phyloP scores from a whole-genome alignment of 768 basidiomycete genomes.

The Russula emetica region DNA sequence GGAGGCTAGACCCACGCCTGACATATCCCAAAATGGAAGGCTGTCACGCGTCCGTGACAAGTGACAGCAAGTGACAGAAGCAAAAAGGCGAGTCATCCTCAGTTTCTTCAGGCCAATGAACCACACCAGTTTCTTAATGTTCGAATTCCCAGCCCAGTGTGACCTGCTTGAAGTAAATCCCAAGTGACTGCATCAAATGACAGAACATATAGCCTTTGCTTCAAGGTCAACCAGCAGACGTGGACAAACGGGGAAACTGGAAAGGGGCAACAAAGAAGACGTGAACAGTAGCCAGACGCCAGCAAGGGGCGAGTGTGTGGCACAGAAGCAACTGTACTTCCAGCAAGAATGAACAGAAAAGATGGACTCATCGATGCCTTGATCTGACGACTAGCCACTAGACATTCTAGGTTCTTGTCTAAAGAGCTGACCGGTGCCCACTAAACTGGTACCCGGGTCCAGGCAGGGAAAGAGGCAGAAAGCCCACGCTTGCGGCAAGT shows the following conservation, averaged over 20 bases:
- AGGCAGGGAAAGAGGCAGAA: not conserved
- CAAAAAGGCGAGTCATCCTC: slow-evolving; percentile 17
- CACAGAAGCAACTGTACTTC: not conserved
- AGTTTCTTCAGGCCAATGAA: not conserved
- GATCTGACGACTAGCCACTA: not conserved
- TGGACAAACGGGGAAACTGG: not conserved
- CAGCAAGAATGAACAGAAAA: slow-evolving; percentile 1
- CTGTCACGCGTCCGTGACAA: not conserved
- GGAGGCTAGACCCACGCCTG: not conserved
- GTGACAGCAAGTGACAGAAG: not conserved
- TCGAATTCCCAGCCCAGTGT: slow-evolving; percentile 15
- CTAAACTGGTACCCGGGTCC: not conserved
- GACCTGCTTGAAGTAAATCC: slow-evolving; percentile 8
- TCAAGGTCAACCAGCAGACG: slow-evolving; percentile 1
- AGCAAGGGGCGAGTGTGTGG: not conserved
- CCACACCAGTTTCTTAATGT: slow-evolving; percentile 11
- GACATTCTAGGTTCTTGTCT: not conserved
- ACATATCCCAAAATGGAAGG: not conserved
- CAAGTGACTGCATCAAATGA: slow-evolving; percentile 14
- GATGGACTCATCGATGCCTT: not conserved
- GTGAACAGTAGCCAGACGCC: not conserved
- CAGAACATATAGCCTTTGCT: slow-evolving; percentile 7
- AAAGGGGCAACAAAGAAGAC: not conserved
- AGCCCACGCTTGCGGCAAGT: not conserved
- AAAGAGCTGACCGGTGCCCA: not conserved